A percentile compares a stretch with the other conserved stretches of the same genome.
Evolutionary conservation across 2,329 filamentous ascomycete genomes (phyloP).

Genomic region (Volutella citrinella): DNA sequence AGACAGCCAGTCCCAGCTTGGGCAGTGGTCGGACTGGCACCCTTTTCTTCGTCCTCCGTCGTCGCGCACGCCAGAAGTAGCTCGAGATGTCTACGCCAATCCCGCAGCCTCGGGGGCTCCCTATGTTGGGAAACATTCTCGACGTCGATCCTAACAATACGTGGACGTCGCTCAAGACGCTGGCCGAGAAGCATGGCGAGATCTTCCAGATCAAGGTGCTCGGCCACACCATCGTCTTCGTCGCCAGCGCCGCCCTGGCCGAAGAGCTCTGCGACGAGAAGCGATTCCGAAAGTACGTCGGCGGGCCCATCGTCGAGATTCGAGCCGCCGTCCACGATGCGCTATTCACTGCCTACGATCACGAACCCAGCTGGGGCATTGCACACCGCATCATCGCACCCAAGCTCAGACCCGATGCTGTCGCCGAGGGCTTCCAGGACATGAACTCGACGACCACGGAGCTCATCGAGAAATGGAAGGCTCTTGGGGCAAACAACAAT

Average conservation of each 20-base stretch:
- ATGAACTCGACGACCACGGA: conserved; percentile 49
- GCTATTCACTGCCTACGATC: conserved; percentile 50
- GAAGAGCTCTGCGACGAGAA: conserved; percentile 51
- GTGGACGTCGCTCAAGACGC: conserved; percentile 34
- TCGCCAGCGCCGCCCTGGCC: conserved; percentile 46
- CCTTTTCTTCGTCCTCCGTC: no score
- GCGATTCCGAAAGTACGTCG: conserved; percentile 53
- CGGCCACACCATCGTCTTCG: conserved; percentile 37
- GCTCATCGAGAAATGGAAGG: conserved; percentile 48
- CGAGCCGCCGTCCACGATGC: conserved; percentile 47
- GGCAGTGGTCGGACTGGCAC: no score
- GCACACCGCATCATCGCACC: conserved; percentile 52
- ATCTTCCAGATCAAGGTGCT: conserved; percentile 38
- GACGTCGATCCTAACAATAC: conserved; percentile 34
- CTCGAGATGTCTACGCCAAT: conserved; percentile 37
- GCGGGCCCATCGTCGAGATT: conserved; percentile 51
- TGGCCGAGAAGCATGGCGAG: conserved; percentile 34
- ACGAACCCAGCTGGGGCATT: conserved; percentile 48
- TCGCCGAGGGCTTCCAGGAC: conserved; percentile 40
- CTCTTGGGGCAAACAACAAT: conserved; percentile 32
- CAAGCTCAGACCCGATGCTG: conserved; percentile 31
- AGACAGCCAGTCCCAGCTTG: no score
- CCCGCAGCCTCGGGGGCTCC: conserved; percentile 32
- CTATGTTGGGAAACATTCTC: conserved; percentile 36
- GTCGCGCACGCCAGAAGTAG: no score